These are phyloP conservation scores for Sugiyamaella marilandica DNA, from an alignment of 805 yeast species.

Conservation along the genomic window DNA sequence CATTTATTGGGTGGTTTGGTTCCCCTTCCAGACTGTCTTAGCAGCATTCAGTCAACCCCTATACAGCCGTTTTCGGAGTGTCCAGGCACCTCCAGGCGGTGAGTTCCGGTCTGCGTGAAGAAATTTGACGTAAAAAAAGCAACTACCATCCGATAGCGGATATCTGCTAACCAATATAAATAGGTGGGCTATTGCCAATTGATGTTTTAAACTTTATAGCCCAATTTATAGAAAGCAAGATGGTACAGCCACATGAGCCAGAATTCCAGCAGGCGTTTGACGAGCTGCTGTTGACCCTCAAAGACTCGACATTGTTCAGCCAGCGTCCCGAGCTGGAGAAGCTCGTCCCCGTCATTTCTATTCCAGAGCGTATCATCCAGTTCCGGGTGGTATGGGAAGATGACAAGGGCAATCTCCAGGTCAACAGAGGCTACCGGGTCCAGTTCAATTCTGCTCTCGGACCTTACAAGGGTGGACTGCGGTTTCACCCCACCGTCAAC, in stretches of 20 bases:
- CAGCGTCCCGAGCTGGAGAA: conserved; percentile 86
- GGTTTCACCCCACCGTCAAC: conserved; percentile 97
- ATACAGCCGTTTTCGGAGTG: too few species aligned
- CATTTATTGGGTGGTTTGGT: background rate
- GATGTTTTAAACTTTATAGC: too few species aligned
- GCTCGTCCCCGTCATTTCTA: conserved; percentile 82
- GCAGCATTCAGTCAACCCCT: too few species aligned
- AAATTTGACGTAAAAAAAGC: background rate
- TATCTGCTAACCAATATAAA: background rate
- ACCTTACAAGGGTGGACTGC: conserved; percentile 98
- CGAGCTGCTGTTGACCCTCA: conserved; percentile 82
- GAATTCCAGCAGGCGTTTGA: conserved; percentile 98
- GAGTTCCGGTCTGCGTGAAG: background rate
- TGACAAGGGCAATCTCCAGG: conserved; percentile 85
- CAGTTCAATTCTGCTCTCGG: conserved; percentile 98
- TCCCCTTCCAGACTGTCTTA: background rate
- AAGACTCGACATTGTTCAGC: conserved; percentile 85
- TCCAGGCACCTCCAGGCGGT: too few species aligned
- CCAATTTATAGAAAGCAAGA: conserved; percentile 33
- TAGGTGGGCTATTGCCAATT: background rate
- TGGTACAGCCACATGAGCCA: conserved; percentile 89
- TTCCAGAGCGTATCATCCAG: conserved; percentile 94
- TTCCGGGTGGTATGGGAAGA: conserved; percentile 98
- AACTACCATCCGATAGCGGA: background rate
- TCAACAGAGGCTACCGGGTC: conserved; percentile 96